Evolutionary conservation across 2,329 filamentous ascomycete species (phyloP), one percentile per base, ranked within the genome.

Genomic region (Fusarium sp.): DNA sequence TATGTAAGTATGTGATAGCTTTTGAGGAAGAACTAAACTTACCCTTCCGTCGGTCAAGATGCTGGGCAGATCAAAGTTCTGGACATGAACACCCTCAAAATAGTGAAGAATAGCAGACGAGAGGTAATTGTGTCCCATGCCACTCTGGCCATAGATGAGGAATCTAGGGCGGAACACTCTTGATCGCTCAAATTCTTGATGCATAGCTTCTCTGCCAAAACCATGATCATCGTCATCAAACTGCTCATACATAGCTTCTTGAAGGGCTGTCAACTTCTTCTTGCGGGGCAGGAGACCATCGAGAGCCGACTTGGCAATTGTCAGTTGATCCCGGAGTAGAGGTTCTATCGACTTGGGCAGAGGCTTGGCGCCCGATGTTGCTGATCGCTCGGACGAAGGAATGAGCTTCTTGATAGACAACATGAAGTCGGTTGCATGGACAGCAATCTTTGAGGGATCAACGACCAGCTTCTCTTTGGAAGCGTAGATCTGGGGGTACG

Each of bases 351-450:
- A 86, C 73, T 91, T 91, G 3, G 94, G 93, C 20, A 99, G 83
- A 1, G 95, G 92, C 16, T 91, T 88, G 55, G 95, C 95, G 15
- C 91, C 93, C 15, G 95, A 95, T 6, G 94, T 91, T 1, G 94
- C 91, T 49, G 95, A 95, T 68, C 96, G 87, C 79, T 98, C 94
- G 1, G 96, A 98, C 1, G 96, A 98, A 9, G 96, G 96, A 14
- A 98, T 89, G 82, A 99, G 94, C 81, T 97, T 97, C 83, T 97
- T 97, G 77, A 98, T 91, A 1, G 95, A 97, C 16, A 98, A 88
- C 92, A 97, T 97, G 76, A 99, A 99, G 80, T 99, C 96, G 59
- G 96, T 96, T 7, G 96, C 94, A 45, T 93, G 91, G 40, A 99
- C 90, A 62, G 90, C 90, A 76, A 99, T 97, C 75, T 90, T 93